A percentile compares a stretch with the other conserved stretches of the same genome.
Conservation (phyloP, 2,329 filamentous ascomycete genomes). For the Hymenoscyphus scutula region DNA sequence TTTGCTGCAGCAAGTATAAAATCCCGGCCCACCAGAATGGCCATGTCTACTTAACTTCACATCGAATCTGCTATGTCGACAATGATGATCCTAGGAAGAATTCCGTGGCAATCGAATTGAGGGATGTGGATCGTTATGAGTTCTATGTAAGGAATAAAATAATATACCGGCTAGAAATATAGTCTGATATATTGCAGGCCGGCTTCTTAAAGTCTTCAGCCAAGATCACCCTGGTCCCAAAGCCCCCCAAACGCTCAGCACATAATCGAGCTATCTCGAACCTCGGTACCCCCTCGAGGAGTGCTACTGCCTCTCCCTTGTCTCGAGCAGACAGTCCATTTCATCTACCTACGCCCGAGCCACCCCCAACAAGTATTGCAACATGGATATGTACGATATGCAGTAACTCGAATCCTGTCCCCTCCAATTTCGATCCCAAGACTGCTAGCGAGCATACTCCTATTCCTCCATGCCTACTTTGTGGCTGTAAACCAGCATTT, state of each 20-base stretch:
- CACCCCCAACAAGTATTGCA: conserved; percentile 55
- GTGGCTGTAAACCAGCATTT: conserved; percentile 87
- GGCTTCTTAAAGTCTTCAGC: conserved; percentile 93
- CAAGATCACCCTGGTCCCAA: conserved; percentile 87
- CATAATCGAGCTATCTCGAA: conserved; percentile 51
- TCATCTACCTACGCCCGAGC: conserved; percentile 45
- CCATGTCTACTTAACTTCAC: conserved; percentile 93
- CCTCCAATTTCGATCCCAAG: conserved; percentile 87
- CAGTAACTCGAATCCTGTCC: conserved; percentile 89
- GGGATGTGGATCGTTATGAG: conserved; percentile 86
- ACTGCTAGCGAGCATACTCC: conserved; percentile 76
- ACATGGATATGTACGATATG: conserved; percentile 98
- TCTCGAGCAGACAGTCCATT: conserved; percentile 44
- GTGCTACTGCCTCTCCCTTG: conserved; percentile 47
- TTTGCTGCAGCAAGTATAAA: conserved; percentile 75
- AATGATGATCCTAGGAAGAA: conserved; percentile 79
- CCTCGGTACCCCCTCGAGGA: conserved; percentile 47
- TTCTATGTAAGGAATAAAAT: conserved; percentile 63
- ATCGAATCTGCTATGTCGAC: conserved; percentile 93
- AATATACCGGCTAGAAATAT: conserved; percentile 2
- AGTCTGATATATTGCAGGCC: conserved; percentile 51
- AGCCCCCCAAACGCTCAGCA: conserved; percentile 66
- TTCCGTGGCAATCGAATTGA: conserved; percentile 82
- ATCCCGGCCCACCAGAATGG: conserved; percentile 92
- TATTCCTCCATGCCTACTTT: conserved; percentile 83